Conservation (phyloP, 208 protist genomes). For the Crithidia bombi region DNA sequence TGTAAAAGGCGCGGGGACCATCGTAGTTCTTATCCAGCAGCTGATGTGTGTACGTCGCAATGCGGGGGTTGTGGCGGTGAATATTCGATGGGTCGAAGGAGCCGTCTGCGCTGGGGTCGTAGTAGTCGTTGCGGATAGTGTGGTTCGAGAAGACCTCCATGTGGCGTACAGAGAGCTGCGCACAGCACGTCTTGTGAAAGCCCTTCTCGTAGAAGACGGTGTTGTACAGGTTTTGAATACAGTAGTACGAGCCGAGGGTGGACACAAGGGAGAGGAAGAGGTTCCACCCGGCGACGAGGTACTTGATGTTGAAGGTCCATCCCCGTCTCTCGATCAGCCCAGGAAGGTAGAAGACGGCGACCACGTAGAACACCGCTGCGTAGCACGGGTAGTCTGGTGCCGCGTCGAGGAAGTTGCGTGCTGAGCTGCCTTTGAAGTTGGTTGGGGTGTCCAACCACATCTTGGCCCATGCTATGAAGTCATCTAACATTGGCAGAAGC, state of each 20-base stretch:
- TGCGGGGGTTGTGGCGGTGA: constrained; percentile 26
- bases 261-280: constrained; percentile 75
- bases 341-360: constrained; percentile 58
- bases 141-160: constrained; percentile 2
- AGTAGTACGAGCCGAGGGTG: constrained; percentile 44
- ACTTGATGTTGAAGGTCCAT: constrained; percentile 36
- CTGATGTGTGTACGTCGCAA: constrained; percentile 27
- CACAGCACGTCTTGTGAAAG: constrained; percentile 27
- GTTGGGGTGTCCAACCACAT: constrained; percentile 29
- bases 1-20: constrained; percentile 42
- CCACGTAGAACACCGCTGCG: constrained; percentile 46
- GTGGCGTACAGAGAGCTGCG: constrained; percentile 53
- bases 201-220: constrained; percentile 37
- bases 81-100: constrained; percentile 29
- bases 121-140: constrained; percentile 36
- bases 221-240: constrained; percentile 30
- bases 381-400: constrained; percentile 49
- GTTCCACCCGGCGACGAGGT: constrained; percentile 69
- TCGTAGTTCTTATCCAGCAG: constrained; percentile 31
- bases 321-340: constrained; percentile 60
- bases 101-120: constrained; percentile 44
- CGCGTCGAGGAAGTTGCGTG: constrained; percentile 40
- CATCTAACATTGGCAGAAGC: not conserved
- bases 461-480: constrained; percentile 11
- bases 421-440: constrained; percentile 44